Evolutionary conservation across 257 asterid species (phyloP).

Genomic region (Schizonepeta tenuifolia): DNA sequence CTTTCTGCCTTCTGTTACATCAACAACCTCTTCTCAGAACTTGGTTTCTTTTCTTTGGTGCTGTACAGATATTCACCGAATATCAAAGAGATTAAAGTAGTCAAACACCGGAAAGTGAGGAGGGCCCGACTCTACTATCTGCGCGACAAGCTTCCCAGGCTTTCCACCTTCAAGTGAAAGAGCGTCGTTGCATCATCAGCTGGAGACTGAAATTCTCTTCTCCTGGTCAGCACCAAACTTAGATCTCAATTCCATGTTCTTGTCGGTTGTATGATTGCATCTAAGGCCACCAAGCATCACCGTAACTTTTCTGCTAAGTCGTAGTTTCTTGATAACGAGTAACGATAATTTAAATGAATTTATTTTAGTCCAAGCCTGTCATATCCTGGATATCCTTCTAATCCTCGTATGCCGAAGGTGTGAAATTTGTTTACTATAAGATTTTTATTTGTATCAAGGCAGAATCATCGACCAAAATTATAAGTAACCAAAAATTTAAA

Average conservation of each 20-base stretch:
- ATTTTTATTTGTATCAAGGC: no score
- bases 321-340: not conserved
- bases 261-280: not conserved
- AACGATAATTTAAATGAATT: not conserved
- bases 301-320: not conserved
- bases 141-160: constrained; percentile 94
- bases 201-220: not conserved
- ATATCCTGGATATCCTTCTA: not conserved
- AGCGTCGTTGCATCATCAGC: not conserved
- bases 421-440: no score
- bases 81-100: constrained; percentile 78
- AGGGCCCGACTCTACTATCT: constrained; percentile 83
- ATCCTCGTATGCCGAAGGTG: not conserved
- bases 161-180: constrained; percentile 85
- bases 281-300: not conserved
- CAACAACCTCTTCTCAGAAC: constrained; percentile 4
- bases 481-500: no score
- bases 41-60: not conserved
- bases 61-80: constrained; percentile 79
- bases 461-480: no score
- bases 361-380: not conserved
- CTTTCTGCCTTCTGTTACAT: not conserved
- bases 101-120: constrained; percentile 89
- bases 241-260: not conserved
- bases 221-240: not conserved